Conservation (phyloP, 2,329 filamentous ascomycete genomes). For the Penicillium nordicum region DNA sequence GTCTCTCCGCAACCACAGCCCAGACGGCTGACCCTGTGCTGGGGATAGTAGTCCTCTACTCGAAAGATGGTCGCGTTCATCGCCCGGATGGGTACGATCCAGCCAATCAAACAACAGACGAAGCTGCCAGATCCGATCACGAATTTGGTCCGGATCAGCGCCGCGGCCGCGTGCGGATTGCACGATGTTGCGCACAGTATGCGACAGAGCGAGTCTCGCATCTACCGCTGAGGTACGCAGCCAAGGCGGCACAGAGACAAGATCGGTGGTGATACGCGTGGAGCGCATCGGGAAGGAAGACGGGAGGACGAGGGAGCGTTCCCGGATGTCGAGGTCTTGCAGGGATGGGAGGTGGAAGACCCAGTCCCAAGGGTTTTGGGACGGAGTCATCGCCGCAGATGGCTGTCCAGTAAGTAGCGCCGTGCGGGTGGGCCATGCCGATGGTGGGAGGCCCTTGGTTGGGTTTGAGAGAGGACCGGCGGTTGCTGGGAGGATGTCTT, state of each 20-base stretch:
- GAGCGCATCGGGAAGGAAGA: conserved; percentile 35
- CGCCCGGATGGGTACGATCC: conserved; percentile 40
- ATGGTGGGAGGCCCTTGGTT: conserved; percentile 25
- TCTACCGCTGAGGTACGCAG: conserved; percentile 64
- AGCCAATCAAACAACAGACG: conserved; percentile 64
- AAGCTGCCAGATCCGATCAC: conserved; percentile 60
- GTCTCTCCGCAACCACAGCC: conserved; percentile 39
- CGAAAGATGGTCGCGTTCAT: conserved; percentile 1
- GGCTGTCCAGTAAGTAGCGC: conserved; percentile 21
- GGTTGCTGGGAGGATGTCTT: conserved; percentile 41
- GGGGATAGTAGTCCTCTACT: neutral
- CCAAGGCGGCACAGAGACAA: conserved; percentile 48
- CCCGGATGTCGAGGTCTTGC: conserved; percentile 58
- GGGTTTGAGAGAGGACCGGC: conserved; percentile 21
- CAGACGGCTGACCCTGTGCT: conserved; percentile 17
- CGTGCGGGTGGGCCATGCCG: conserved; percentile 23
- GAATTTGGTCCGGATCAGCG: conserved; percentile 45
- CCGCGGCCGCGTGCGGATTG: conserved; percentile 30
- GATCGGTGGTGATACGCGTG: conserved; percentile 32
- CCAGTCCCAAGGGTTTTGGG: conserved; percentile 63
- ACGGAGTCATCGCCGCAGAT: conserved; percentile 29
- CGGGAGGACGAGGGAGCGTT: conserved; percentile 61
- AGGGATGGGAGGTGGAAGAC: conserved; percentile 63
- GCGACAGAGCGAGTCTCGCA: conserved; percentile 64
- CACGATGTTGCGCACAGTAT: conserved; percentile 38